A percentile compares a stretch with the other conserved stretches of the same genome.
Conservation (phyloP, 2,329 filamentous ascomycete species). For the Scytalidium lignicola region DNA sequence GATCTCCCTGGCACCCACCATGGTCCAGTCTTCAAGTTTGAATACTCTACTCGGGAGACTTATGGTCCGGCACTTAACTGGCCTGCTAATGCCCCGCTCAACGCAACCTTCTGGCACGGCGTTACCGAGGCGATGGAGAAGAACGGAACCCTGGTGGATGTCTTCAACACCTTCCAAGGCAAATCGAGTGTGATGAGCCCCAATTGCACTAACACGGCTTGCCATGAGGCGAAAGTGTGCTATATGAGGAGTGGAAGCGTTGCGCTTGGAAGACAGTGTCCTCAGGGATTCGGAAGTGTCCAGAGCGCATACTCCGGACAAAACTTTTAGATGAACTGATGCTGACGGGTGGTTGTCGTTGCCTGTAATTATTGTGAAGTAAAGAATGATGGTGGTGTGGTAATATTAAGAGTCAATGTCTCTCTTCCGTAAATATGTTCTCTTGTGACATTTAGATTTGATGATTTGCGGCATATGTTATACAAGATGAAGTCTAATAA, state of each 20-base stretch:
- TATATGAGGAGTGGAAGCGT: constrained; percentile 54
- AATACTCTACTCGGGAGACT: constrained; percentile 46
- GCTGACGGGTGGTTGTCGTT: too few species aligned
- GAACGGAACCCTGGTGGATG: constrained; percentile 41
- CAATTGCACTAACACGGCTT: constrained; percentile 45
- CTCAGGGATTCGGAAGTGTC: constrained; percentile 41
- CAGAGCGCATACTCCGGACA: constrained; percentile 31
- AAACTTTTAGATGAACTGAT: constrained; percentile 22
- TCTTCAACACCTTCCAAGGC: constrained; percentile 47
- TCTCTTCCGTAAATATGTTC: too few species aligned
- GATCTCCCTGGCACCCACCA: constrained; percentile 26
- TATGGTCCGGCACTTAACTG: constrained; percentile 40
- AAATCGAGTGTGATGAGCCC: constrained; percentile 45
- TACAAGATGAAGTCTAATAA: too few species aligned
- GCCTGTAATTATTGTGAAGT: too few species aligned
- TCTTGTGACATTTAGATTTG: too few species aligned
- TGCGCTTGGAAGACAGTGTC: constrained; percentile 44
- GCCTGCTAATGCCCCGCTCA: constrained; percentile 44
- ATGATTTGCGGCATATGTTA: too few species aligned
- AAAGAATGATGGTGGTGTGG: too few species aligned
- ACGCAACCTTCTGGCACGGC: constrained; percentile 54
- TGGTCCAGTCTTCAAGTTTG: constrained; percentile 43
- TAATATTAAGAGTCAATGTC: too few species aligned
- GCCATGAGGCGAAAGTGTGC: constrained; percentile 49
- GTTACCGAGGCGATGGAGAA: constrained; percentile 53